Conservation (phyloP, 805 yeast species). For the Candida multigemmis region DNA sequence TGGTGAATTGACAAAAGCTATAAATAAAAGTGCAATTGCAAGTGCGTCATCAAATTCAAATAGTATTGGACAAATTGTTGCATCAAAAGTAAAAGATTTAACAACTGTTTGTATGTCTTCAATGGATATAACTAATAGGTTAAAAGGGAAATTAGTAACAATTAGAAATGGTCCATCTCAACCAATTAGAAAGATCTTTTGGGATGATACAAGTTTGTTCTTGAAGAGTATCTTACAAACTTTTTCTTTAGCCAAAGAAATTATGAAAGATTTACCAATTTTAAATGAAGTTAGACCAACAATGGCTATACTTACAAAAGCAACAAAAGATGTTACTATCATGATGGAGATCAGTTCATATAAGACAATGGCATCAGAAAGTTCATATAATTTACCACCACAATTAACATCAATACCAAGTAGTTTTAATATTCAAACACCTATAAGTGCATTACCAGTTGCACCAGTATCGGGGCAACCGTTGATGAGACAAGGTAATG, state of each 20-base stretch:
- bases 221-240: constrained; percentile 78
- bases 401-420: constrained; percentile 19
- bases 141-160: constrained; percentile 45
- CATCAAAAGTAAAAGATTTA: constrained; percentile 64
- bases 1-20: constrained; percentile 61
- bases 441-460: constrained; percentile 15
- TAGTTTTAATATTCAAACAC: constrained; percentile 23
- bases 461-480: constrained; percentile 2
- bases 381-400: constrained; percentile 11
- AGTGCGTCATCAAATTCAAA: constrained; percentile 19
- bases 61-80: constrained; percentile 32
- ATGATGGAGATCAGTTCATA: constrained; percentile 49
- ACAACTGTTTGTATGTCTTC: constrained; percentile 71
- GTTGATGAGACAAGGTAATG: constrained; percentile 1
- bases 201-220: constrained; percentile 80
- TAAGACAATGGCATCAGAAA: constrained; percentile 11
- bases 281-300: constrained; percentile 73
- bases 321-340: constrained; percentile 89
- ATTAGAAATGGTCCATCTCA: constrained; percentile 39
- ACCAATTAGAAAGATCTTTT: constrained; percentile 53
- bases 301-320: constrained; percentile 73
- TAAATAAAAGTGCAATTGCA: constrained; percentile 54
- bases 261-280: constrained; percentile 74
- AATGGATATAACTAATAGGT: constrained; percentile 69
- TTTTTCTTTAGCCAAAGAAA: constrained; percentile 71